Percentiles rank a stretch among this genome's conserved stretches.
phyloP scores from a whole-genome alignment of 495 filamentous ascomycete species.

The Bryoglossum gracile region DNA sequence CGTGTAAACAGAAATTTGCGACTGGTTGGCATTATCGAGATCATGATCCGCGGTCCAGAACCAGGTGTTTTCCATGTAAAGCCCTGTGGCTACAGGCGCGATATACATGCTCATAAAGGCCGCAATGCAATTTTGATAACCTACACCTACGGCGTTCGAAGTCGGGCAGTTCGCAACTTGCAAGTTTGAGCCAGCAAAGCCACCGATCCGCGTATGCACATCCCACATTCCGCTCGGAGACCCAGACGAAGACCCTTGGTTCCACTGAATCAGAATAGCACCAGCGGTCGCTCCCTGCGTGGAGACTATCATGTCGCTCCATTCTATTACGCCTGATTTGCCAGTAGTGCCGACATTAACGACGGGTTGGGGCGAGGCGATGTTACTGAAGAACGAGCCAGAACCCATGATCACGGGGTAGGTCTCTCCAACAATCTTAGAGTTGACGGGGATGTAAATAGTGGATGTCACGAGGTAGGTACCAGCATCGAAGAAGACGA shows the following conservation, averaged over 20 bases:
- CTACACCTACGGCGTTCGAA: conserved; percentile 18
- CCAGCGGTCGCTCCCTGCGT: conserved; percentile 53
- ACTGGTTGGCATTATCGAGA: conserved; percentile 49
- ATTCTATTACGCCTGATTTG: conserved; percentile 16
- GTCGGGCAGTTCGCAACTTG: conserved; percentile 53
- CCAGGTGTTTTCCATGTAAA: conserved; percentile 66
- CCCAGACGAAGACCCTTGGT: conserved; percentile 3
- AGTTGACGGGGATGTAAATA: conserved; percentile 37
- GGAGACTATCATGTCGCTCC: conserved; percentile 19
- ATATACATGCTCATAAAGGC: conserved; percentile 66
- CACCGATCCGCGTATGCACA: conserved; percentile 64
- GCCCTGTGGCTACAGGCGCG: conserved; percentile 40
- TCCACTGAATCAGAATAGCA: conserved; percentile 52
- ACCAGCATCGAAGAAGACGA: conserved; percentile 41
- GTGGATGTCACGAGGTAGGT: conserved; percentile 42
- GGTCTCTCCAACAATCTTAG: conserved; percentile 41
- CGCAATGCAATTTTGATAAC: conserved; percentile 44
- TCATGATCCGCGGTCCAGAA: conserved; percentile 71
- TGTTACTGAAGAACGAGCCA: conserved; percentile 33
- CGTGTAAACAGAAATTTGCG: conserved; percentile 59
- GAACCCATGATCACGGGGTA: conserved; percentile 36
- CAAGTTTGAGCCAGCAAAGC: conserved; percentile 60
- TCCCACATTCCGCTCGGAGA: conserved; percentile 54
- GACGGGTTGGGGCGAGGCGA: conserved; percentile 31
- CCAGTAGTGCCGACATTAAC: conserved; percentile 23